phyloP scores from a whole-genome alignment of 2,329 filamentous ascomycete species.

The Fusarium robinianum region DNA sequence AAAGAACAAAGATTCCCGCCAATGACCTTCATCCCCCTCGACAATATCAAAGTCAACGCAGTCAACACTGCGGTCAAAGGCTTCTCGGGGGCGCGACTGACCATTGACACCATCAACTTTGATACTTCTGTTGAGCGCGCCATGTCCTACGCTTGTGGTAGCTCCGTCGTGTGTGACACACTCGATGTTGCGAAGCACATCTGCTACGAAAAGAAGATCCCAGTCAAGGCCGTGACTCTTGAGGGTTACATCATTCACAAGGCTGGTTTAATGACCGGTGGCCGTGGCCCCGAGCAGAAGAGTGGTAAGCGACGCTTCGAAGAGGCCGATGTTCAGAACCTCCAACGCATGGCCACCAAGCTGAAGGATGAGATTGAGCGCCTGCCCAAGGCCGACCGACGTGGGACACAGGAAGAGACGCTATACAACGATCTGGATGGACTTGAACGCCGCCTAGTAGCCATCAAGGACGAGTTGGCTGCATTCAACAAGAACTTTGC shows the following conservation, averaged over 20 bases:
- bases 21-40: slow-evolving; percentile 92
- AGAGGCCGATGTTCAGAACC: slow-evolving; percentile 83
- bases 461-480: slow-evolving; percentile 74
- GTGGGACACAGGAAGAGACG: slow-evolving; percentile 76
- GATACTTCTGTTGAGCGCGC: slow-evolving; percentile 86
- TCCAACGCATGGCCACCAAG: slow-evolving; percentile 77
- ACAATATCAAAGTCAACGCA: slow-evolving; percentile 94
- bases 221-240: slow-evolving; percentile 91
- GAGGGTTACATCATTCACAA: slow-evolving; percentile 98
- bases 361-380: slow-evolving; percentile 77
- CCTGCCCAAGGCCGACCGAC: slow-evolving; percentile 77
- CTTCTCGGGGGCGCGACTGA: slow-evolving; percentile 81
- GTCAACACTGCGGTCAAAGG: slow-evolving; percentile 91
- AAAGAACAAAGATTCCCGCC: slow-evolving; percentile 86
- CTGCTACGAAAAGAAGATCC: slow-evolving; percentile 80
- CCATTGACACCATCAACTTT: slow-evolving; percentile 95
- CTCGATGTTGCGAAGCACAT: slow-evolving; percentile 86
- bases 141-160: slow-evolving; percentile 93
- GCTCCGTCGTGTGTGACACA: slow-evolving; percentile 91
- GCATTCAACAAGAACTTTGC: slow-evolving; percentile 80
- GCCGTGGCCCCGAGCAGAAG: slow-evolving; percentile 76
- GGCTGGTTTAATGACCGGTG: slow-evolving; percentile 94
- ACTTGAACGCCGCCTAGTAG: slow-evolving; percentile 75
- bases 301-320: slow-evolving; percentile 82
- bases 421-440: slow-evolving; percentile 79